Conservation (phyloP, 805 yeast genomes). For the Saccharomycopsis guyanensis region DNA sequence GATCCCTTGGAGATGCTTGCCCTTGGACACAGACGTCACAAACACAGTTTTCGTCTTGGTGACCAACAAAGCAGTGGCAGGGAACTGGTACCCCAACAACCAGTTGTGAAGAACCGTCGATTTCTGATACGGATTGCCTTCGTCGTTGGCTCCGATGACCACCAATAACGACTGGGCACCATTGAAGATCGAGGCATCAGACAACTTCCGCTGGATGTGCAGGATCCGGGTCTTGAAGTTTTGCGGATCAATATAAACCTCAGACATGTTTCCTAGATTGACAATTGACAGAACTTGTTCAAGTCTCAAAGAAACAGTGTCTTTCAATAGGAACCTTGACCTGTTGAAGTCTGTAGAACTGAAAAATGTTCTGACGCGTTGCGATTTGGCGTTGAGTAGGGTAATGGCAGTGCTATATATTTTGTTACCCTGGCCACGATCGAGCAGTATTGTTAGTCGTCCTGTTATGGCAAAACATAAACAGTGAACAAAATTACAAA, state of each 20-base stretch:
- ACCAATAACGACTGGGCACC: constrained; percentile 48
- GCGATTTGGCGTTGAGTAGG: no score
- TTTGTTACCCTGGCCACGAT: no score
- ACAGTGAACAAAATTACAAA: neutral
- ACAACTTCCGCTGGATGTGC: constrained; percentile 16
- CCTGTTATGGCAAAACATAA: neutral
- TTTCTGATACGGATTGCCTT: constrained; percentile 83
- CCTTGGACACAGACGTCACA: constrained; percentile 78
- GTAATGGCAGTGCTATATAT: no score
- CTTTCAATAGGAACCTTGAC: no score
- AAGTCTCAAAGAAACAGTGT: no score
- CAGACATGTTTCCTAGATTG: constrained; percentile 43
- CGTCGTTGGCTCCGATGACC: constrained; percentile 79
- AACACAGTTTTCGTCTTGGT: constrained; percentile 52
- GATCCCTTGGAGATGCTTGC: constrained; percentile 64
- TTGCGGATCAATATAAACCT: constrained; percentile 42
- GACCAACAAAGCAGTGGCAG: constrained; percentile 74
- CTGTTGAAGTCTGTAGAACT: no score
- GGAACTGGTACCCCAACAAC: constrained; percentile 92
- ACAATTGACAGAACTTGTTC: no score
- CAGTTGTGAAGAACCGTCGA: constrained; percentile 83
- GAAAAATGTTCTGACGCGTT: no score
- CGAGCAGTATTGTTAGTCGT: no score
- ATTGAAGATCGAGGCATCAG: constrained; percentile 32
- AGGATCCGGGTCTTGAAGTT: constrained; percentile 15